Evolutionary conservation across 2,329 filamentous ascomycete species (phyloP), one percentile per base, ranked within the genome.

Genomic region (Paecilomyces niveus): DNA sequence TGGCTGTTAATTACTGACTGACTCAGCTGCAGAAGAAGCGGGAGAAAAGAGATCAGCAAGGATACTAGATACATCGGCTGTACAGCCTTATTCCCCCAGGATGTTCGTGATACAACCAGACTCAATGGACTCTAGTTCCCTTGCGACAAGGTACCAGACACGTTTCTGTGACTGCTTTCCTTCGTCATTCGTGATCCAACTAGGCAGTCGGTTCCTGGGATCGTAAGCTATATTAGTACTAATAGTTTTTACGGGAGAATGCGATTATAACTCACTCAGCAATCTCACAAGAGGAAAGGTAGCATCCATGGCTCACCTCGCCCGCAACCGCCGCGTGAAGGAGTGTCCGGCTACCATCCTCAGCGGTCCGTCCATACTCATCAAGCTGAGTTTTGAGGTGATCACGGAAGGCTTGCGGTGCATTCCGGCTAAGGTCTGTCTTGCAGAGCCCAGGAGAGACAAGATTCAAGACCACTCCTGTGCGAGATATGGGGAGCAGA

Each of bases 401-500:
- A 1, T 69, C 18, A n/a, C 65, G 66, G 21, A 67, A 61, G 3
- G 61, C 63, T 33, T 65, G 65, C 13, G 59, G 33, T n/a, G 68
- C 67, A 57, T 70, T 51, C 1, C 68, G 63, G 33, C 58, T 57
- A 1, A 73, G 62, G 0, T 63, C 64, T 0, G 69, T 73, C 22
- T 58, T 62, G 35, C 67, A 69, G 31, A 70, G 57, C 2, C 72
- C 72, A 2, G 72, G 72, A 32, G 61, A 66, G n/a, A 74, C 60
- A 5, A 65, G 62, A 53, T 72, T 72, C n/a, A 75, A 55, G 31
- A 74, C 66, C 8, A 75, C 67, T 29, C 66, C 62, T 54, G 61
- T 53, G 63, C 67, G 29, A 61, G 63, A 39, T 59, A 69, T 64
- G 3, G 66, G 62, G 10, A 64, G 11, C 13, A 56, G 15, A 13